A percentile compares a stretch with the other conserved stretches of the same genome.
Conservation (phyloP, 257 asterid species). For the Ehretia macrophylla region DNA sequence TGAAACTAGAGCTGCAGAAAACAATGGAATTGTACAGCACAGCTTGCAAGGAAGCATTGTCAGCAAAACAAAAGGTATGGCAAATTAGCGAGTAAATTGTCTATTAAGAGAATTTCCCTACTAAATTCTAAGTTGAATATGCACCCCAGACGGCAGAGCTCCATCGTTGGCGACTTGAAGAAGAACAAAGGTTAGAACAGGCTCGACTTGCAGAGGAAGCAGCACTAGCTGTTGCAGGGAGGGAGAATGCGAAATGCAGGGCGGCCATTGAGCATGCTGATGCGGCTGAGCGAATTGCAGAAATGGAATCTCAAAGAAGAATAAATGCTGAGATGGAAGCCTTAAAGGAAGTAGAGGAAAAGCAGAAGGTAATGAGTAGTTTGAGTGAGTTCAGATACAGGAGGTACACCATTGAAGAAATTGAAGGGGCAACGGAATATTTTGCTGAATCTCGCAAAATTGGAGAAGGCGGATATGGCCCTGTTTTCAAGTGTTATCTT, state of each 20-base stretch:
- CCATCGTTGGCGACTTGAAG: conserved; percentile 65
- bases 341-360: conserved; percentile 30
- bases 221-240: conserved; percentile 26
- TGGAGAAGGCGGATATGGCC: conserved; percentile 98
- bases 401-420: conserved; percentile 67
- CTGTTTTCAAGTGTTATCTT: conserved; percentile 74
- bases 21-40: conserved; percentile 83
- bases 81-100: neutral
- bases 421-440: conserved; percentile 72
- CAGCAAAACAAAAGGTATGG: conserved; percentile 69
- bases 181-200: conserved; percentile 61
- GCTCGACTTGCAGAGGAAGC: conserved; percentile 44
- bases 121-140: neutral
- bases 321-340: conserved; percentile 35
- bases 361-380: conserved; percentile 3
- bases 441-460: conserved; percentile 50
- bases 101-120: neutral
- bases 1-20: conserved; percentile 69
- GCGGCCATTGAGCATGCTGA: conserved; percentile 34
- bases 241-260: conserved; percentile 32
- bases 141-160: conserved; percentile 63
- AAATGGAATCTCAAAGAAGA: conserved; percentile 40
- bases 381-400: conserved; percentile 37
- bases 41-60: conserved; percentile 71
- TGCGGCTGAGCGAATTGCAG: conserved; percentile 44